Evolutionary conservation across 202 grass and related monocot genomes (phyloP).

Genomic region (Schoenoplectus tabernaemontani): DNA sequence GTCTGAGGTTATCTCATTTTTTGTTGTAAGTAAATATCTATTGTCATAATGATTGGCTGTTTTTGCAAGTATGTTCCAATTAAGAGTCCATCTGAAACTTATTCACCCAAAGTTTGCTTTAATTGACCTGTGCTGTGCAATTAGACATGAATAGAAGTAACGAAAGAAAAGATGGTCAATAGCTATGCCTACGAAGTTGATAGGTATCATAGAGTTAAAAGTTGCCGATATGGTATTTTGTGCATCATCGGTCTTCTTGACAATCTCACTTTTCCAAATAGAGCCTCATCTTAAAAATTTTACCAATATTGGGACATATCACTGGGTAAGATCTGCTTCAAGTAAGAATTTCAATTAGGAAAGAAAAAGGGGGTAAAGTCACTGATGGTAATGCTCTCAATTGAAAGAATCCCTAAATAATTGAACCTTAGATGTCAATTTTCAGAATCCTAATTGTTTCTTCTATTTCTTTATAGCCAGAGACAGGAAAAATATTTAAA

Average conservation of each 20-base stretch:
- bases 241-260: not conserved
- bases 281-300: not conserved
- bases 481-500: conserved; percentile 7
- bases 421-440: not conserved
- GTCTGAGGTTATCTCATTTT: too few species aligned
- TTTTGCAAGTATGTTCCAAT: not conserved
- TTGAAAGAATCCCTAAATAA: not conserved
- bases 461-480: not conserved
- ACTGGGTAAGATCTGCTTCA: too few species aligned
- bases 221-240: not conserved
- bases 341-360: not conserved
- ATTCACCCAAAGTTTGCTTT: not conserved
- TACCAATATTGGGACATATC: not conserved
- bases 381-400: not conserved
- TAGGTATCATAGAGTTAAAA: not conserved
- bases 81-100: too few species aligned
- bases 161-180: too few species aligned
- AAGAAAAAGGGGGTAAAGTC: not conserved
- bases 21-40: too few species aligned
- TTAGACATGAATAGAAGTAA: too few species aligned
- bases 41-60: not conserved
- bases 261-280: too few species aligned
- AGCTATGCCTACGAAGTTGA: too few species aligned
- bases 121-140: not conserved
- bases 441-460: not conserved